Percentiles rank a stretch among this genome's conserved stretches.
These are phyloP conservation scores for Pterulicium gracile DNA, from an alignment of 1,284 basidiomycete species.

Conservation along the genomic window DNA sequence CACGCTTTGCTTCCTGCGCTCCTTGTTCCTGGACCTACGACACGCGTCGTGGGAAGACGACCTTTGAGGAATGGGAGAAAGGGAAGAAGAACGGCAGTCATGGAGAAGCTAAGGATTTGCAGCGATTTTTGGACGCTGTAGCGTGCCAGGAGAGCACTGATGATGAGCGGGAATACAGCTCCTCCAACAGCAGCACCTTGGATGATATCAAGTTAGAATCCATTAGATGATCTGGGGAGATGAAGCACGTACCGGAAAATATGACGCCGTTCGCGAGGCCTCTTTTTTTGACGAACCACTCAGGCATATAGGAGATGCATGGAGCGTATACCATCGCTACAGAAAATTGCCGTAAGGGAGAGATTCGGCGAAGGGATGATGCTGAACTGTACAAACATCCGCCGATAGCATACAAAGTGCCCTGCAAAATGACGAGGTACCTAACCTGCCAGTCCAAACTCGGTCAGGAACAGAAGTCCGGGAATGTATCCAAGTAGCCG, in stretches of 20 bases:
- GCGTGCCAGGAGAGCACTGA: background rate
- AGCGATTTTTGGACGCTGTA: constrained; percentile 7
- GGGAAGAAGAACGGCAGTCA: background rate
- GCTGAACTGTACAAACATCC: constrained; percentile 17
- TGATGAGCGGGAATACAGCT: constrained; percentile 12
- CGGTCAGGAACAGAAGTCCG: constrained; percentile 4
- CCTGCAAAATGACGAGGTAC: constrained; percentile 23
- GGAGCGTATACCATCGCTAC: constrained; percentile 12
- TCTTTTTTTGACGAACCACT: constrained; percentile 21
- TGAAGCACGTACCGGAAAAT: constrained; percentile 15
- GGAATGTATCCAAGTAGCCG: background rate
- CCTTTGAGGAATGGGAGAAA: constrained; percentile 14
- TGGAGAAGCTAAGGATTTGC: constrained; percentile 12
- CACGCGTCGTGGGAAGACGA: constrained; percentile 15
- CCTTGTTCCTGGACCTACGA: constrained; percentile 8
- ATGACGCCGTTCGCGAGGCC: constrained; percentile 23
- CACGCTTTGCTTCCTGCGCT: constrained; percentile 5
- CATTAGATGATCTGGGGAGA: background rate
- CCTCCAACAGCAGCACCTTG: constrained; percentile 13
- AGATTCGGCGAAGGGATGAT: no score
- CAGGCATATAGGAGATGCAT: constrained; percentile 18
- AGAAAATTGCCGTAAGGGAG: background rate
- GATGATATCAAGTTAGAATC: background rate
- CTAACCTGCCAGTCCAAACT: constrained; percentile 6
- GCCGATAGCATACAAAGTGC: constrained; percentile 26